Conservation (phyloP, 169 alveolate species). For the Plasmodium fragile region DNA sequence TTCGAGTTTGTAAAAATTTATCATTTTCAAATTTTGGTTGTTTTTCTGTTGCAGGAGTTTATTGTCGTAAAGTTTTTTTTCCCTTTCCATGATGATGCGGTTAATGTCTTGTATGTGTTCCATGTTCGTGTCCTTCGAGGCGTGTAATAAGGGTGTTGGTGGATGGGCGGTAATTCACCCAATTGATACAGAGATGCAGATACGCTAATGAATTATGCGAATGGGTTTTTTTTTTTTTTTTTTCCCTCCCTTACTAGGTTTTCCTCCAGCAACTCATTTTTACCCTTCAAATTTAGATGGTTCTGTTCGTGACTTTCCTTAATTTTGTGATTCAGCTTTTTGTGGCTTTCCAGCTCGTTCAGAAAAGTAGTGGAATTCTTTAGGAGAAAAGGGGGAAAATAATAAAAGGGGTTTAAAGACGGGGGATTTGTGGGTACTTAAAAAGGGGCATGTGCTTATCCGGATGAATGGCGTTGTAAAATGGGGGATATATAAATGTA, state of each 20-base stretch:
- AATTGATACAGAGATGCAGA: neutral
- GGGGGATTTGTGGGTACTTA: neutral
- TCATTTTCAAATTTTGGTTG: slow-evolving; percentile 41
- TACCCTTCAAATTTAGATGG: slow-evolving; percentile 24
- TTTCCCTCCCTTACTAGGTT: slow-evolving; percentile 20
- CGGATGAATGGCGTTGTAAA: neutral
- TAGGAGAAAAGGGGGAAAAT: neutral
- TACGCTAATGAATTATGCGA: neutral
- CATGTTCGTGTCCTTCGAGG: slow-evolving; percentile 25
- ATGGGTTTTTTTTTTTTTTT: neutral
- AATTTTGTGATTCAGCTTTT: slow-evolving; percentile 30
- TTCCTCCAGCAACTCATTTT: slow-evolving; percentile 32
- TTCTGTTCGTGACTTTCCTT: slow-evolving; percentile 35
- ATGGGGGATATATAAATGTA: neutral
- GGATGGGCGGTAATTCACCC: neutral
- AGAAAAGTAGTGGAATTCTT: slow-evolving; percentile 50
- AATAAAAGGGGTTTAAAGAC: neutral
- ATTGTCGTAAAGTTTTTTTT: slow-evolving; percentile 27
- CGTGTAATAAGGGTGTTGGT: neutral
- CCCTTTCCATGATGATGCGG: slow-evolving; percentile 46
- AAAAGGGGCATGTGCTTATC: neutral
- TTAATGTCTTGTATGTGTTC: slow-evolving; percentile 22
- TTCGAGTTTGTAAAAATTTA: slow-evolving; percentile 64
- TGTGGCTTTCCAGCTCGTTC: slow-evolving; percentile 28
- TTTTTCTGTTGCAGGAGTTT: slow-evolving; percentile 55